Evolutionary conservation across 2,329 filamentous ascomycete species (phyloP).

Genomic region (Cordyceps tenuipes): DNA sequence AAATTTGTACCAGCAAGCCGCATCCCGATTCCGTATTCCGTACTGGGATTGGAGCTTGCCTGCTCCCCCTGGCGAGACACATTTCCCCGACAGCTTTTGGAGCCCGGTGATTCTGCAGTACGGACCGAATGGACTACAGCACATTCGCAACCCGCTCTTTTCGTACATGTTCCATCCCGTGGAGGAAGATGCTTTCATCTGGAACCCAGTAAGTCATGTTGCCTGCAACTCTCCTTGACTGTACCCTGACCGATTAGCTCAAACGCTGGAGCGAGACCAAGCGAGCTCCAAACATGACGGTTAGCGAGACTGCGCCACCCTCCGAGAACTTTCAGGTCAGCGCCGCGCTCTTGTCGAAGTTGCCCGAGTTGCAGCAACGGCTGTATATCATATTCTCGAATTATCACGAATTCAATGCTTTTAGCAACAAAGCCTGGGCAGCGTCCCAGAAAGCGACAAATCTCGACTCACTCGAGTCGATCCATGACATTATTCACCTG

Average conservation of each 20-base stretch:
- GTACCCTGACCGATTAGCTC: slow-evolving; percentile 33
- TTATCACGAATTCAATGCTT: slow-evolving; percentile 58
- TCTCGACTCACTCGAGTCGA: slow-evolving; percentile 56
- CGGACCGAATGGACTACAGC: slow-evolving; percentile 47
- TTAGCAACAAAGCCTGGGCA: slow-evolving; percentile 62
- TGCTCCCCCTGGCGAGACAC: slow-evolving; percentile 39
- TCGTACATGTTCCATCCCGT: slow-evolving; percentile 53
- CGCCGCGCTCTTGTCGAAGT: slow-evolving; percentile 34
- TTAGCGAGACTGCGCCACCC: slow-evolving; percentile 22
- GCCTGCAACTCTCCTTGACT: too few relatives aligned
- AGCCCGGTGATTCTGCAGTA: slow-evolving; percentile 42
- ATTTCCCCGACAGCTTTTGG: slow-evolving; percentile 37
- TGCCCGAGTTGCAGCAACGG: slow-evolving; percentile 49
- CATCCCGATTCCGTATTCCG: slow-evolving; percentile 44
- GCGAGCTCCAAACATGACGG: slow-evolving; percentile 38
- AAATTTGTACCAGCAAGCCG: slow-evolving; percentile 42
- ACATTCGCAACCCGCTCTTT: slow-evolving; percentile 54
- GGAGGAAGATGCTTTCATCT: slow-evolving; percentile 48
- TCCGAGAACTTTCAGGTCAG: slow-evolving; percentile 55
- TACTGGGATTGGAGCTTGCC: slow-evolving; percentile 52
- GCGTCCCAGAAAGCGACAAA: slow-evolving; percentile 35
- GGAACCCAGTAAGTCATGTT: slow-evolving; percentile 44
- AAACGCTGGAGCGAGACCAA: slow-evolving; percentile 52
- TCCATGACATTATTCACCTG: slow-evolving; percentile 57
- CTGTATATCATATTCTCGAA: slow-evolving; percentile 60